Percentiles rank a stretch among this genome's conserved stretches.
Conservation (phyloP, 805 yeast species). For the Cyberlindnera mrakii region DNA sequence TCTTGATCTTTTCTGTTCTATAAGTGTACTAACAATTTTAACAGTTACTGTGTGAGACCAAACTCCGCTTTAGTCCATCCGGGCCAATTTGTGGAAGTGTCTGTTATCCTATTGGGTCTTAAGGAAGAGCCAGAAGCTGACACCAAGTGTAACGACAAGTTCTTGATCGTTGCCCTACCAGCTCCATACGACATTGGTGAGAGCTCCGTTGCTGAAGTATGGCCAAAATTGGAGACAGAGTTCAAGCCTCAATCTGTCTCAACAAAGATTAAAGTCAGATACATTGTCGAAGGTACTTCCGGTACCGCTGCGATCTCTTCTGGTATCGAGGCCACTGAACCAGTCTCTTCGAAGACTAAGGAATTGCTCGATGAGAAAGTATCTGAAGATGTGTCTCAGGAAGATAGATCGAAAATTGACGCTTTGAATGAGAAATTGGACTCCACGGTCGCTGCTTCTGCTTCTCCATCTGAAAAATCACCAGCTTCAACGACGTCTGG, state of each 20-base stretch:
- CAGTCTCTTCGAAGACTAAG: slow-evolving; percentile 2
- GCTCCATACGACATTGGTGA: slow-evolving; percentile 54
- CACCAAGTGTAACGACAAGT: slow-evolving; percentile 85
- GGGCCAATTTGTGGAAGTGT: slow-evolving; percentile 64
- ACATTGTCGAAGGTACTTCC: slow-evolving; percentile 25
- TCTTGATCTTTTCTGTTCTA: not conserved
- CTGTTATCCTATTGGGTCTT: slow-evolving; percentile 82
- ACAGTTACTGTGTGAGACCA: slow-evolving; percentile 80
- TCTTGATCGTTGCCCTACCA: slow-evolving; percentile 82
- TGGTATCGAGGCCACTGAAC: slow-evolving; percentile 12
- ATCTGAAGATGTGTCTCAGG: slow-evolving; percentile 28
- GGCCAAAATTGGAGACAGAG: slow-evolving; percentile 67
- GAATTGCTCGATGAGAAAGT: slow-evolving; percentile 7
- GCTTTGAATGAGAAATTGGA: slow-evolving; percentile 40
- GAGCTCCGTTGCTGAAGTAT: slow-evolving; percentile 56
- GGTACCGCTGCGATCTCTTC: slow-evolving; percentile 8
- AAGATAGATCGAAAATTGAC: slow-evolving; percentile 36
- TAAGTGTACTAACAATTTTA: slow-evolving; percentile 6
- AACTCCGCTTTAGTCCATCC: slow-evolving; percentile 80
- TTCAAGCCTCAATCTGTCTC: slow-evolving; percentile 49
- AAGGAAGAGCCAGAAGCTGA: slow-evolving; percentile 67
- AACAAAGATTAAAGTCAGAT: slow-evolving; percentile 63
- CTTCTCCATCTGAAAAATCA: slow-evolving; percentile 12
- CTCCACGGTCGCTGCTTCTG: slow-evolving; percentile 28
- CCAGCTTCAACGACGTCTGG: slow-evolving; percentile 15